A percentile compares a stretch with the other conserved stretches of the same genome.
Conservation (phyloP, 768 basidiomycete genomes). For the Rhodotorula kratochvilovae region DNA sequence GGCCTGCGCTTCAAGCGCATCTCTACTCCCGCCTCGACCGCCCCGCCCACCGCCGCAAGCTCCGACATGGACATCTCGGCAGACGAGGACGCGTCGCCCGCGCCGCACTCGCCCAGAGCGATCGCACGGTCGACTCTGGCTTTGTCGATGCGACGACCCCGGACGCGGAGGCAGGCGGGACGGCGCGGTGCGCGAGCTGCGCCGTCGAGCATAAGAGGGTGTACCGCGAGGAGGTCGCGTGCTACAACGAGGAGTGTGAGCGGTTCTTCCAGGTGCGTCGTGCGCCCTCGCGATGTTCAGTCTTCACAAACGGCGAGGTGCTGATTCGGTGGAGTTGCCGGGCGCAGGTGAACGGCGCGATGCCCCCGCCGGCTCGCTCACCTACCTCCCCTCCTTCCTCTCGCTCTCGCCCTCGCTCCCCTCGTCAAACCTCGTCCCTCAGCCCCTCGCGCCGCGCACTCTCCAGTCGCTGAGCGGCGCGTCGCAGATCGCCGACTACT, state of each 20-base stretch:
- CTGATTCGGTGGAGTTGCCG: background rate
- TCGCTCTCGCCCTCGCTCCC: background rate
- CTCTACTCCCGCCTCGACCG: too few species aligned
- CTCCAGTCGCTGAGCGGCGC: conserved; percentile 13
- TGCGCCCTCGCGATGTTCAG: background rate
- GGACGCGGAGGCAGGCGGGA: too few species aligned
- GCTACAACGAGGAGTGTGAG: conserved; percentile 32
- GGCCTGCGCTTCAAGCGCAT: background rate
- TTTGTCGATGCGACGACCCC: background rate
- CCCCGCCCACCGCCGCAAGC: too few species aligned
- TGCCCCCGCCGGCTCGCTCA: background rate
- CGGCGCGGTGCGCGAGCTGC: background rate
- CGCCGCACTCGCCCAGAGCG: background rate
- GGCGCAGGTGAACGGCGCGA: conserved; percentile 12
- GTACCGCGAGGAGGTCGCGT: conserved; percentile 10
- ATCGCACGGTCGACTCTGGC: background rate
- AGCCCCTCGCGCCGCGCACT: conserved; percentile 5
- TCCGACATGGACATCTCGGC: background rate
- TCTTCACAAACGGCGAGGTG: rapidly evolving
- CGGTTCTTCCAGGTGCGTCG: conserved; percentile 28
- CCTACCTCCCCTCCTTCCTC: conserved; percentile 15
- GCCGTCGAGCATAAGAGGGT: background rate
- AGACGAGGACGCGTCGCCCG: background rate
- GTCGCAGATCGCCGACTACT: conserved; percentile 7
- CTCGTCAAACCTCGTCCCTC: conserved; percentile 3